Percentiles rank a stretch among this genome's conserved stretches.
Evolutionary conservation across 2,329 filamentous ascomycete genomes (phyloP).

Genomic region (Pyrenophora teres): DNA sequence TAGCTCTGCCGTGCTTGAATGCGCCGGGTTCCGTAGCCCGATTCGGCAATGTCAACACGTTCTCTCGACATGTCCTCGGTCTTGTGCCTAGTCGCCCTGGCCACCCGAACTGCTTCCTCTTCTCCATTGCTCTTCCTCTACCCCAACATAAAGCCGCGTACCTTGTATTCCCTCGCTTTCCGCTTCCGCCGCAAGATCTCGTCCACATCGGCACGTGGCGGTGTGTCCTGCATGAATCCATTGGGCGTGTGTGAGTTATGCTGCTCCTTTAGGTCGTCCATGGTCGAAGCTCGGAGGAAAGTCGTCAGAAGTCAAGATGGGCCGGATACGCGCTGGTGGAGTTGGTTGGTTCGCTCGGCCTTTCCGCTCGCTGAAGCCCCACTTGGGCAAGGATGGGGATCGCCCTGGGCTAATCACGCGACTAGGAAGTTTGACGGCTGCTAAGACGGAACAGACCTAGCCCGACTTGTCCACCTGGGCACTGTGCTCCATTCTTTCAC

Average conservation of each 20-base stretch:
- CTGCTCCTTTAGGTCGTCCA: slow-evolving; percentile 37
- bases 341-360: slow-evolving; percentile 13
- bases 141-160: slow-evolving; percentile 20
- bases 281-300: slow-evolving; percentile 27
- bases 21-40: slow-evolving; percentile 24
- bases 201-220: slow-evolving; percentile 54
- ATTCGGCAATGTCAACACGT: slow-evolving; percentile 19
- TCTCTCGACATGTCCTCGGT: neutral
- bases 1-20: slow-evolving; percentile 8
- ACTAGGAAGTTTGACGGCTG: slow-evolving; percentile 13
- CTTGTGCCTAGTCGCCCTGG: neutral
- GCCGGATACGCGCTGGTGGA: slow-evolving; percentile 23
- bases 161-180: slow-evolving; percentile 58
- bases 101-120: neutral
- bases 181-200: slow-evolving; percentile 56
- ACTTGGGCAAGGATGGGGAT: slow-evolving; percentile 11
- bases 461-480: neutral
- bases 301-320: slow-evolving; percentile 22
- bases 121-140: neutral
- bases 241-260: slow-evolving; percentile 29
- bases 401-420: slow-evolving; percentile 19
- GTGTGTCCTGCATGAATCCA: slow-evolving; percentile 40
- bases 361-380: slow-evolving; percentile 22
- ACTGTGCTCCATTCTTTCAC: neutral
- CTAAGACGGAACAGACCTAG: neutral